These are phyloP conservation scores for Magnolia sinica DNA, from an alignment of 164 flowering plant species.

Conservation along the genomic window DNA sequence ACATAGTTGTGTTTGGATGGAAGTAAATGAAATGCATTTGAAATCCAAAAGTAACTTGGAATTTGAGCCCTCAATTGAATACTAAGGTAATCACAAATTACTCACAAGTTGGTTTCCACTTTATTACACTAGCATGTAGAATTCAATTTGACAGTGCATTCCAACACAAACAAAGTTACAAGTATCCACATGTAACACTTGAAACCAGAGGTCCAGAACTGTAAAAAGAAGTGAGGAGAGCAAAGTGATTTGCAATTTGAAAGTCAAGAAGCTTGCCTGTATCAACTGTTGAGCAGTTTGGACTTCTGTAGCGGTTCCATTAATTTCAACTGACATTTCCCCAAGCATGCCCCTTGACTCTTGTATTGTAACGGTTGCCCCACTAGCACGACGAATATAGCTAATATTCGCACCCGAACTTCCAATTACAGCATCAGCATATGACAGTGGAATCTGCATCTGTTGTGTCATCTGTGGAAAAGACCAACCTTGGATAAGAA, in stretches of 20 bases:
- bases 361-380: conserved; percentile 84
- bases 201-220: not conserved
- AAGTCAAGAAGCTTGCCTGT: conserved; percentile 34
- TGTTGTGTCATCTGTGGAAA: conserved; percentile 68
- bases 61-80: no score
- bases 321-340: conserved; percentile 62
- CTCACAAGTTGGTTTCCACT: no score
- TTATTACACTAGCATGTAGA: not conserved
- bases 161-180: not conserved
- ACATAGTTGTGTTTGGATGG: no score
- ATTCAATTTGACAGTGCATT: not conserved
- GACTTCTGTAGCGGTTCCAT: conserved; percentile 54
- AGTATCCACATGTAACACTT: not conserved
- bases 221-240: not conserved
- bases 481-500: not conserved
- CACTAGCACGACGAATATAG: conserved; percentile 89
- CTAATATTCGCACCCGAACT: conserved; percentile 78
- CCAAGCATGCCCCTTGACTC: conserved; percentile 84
- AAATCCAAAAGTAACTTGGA: no score
- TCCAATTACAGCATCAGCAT: conserved; percentile 97
- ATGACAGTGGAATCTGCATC: conserved; percentile 87
- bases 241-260: not conserved
- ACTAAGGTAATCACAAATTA: no score
- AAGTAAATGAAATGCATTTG: no score
- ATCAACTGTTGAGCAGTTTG: conserved; percentile 68